These are phyloP conservation scores for Bondarzewia mesenterica DNA, from an alignment of 1,284 basidiomycete species.

Conservation along the genomic window DNA sequence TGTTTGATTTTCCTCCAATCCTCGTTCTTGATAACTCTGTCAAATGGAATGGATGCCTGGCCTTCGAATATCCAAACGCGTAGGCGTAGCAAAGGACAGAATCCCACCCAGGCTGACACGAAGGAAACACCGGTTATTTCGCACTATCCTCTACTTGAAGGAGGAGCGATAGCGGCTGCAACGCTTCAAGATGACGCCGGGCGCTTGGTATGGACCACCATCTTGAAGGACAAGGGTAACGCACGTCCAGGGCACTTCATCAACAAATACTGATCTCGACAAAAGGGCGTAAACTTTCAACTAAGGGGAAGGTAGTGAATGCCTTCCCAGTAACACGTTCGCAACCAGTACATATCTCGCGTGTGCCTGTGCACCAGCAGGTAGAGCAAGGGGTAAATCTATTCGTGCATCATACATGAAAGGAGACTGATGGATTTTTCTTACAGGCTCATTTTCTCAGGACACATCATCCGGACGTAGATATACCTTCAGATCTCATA, in stretches of 20 bases:
- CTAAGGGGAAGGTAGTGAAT: slow-evolving; percentile 22
- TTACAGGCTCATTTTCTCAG: slow-evolving; percentile 59
- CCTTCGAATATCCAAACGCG: slow-evolving; percentile 36
- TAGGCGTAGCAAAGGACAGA: slow-evolving; percentile 4
- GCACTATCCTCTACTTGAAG: slow-evolving; percentile 42
- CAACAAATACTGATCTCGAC: too few relatives aligned
- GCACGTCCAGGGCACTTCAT: too few relatives aligned
- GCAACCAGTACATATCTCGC: slow-evolving; percentile 20
- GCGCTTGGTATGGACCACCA: slow-evolving; percentile 47
- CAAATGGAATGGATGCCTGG: slow-evolving; percentile 67
- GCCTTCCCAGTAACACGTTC: slow-evolving; percentile 52
- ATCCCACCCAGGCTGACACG: slow-evolving; percentile 13
- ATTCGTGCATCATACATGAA: neutral
- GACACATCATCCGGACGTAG: slow-evolving; percentile 62
- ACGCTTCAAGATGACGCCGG: slow-evolving; percentile 37
- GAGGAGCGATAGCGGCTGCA: slow-evolving; percentile 45
- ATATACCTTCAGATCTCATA: slow-evolving; percentile 56
- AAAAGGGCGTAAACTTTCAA: slow-evolving; percentile 20
- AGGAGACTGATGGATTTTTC: slow-evolving; percentile 1
- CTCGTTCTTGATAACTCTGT: slow-evolving; percentile 3
- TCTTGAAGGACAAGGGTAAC: slow-evolving; percentile 20
- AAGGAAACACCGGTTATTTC: slow-evolving; percentile 21
- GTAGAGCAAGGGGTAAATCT: slow-evolving; percentile 54
- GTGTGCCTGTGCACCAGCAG: slow-evolving; percentile 31
- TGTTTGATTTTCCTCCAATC: neutral